These are phyloP conservation scores for Xylariaceae sp. DNA, from an alignment of 2,329 filamentous ascomycete species.

Conservation along the genomic window DNA sequence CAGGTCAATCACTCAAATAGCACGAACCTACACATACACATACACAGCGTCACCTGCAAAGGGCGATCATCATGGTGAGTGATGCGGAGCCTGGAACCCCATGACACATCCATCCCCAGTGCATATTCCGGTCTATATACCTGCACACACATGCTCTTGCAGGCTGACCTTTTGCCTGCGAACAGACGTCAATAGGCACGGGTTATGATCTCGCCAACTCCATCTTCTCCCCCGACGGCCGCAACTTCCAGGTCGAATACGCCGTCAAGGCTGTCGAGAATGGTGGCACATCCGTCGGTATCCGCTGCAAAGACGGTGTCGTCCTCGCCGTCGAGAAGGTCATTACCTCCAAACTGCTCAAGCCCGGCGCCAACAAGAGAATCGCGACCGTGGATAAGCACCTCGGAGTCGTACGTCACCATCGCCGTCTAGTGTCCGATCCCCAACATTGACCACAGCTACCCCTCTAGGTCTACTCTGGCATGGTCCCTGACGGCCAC, in stretches of 20 bases:
- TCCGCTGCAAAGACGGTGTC: slow-evolving; percentile 95
- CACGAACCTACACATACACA: background rate
- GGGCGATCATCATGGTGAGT: slow-evolving; percentile 1
- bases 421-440: background rate
- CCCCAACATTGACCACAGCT: slow-evolving; percentile 2
- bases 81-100: background rate
- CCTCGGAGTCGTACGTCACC: slow-evolving; percentile 74
- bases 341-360: slow-evolving; percentile 90
- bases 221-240: slow-evolving; percentile 97
- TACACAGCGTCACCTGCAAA: background rate
- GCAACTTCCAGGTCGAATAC: slow-evolving; percentile 99
- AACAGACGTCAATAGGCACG: slow-evolving; percentile 96
- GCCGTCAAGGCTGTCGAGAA: slow-evolving; percentile 98
- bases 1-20: background rate
- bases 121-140: background rate
- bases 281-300: slow-evolving; percentile 92
- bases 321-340: slow-evolving; percentile 97
- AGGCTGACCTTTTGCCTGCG: background rate
- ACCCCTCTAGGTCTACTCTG: slow-evolving; percentile 75
- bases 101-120: background rate
- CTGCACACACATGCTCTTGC: too few relatives aligned
- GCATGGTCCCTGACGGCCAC: slow-evolving; percentile 89
- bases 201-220: slow-evolving; percentile 99
- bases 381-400: slow-evolving; percentile 94
- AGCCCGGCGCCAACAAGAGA: slow-evolving; percentile 92